A percentile compares a stretch with the other conserved stretches of the same genome.
phyloP scores from a whole-genome alignment of 2,329 filamentous ascomycete genomes.

The Pseudocercospora cruenta region DNA sequence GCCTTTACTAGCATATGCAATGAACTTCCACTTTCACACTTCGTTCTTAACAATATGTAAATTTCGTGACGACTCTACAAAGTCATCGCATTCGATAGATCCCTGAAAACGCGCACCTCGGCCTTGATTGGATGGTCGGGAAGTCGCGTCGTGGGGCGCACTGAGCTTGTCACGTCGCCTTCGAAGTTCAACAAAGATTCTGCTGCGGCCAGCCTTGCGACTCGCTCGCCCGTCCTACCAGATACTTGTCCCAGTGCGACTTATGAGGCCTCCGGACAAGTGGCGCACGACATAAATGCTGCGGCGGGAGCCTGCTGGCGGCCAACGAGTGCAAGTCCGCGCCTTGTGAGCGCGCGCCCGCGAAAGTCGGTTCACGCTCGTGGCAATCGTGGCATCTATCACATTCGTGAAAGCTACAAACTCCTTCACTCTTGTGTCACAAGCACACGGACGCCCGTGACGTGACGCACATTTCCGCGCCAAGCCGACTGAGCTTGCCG shows the following conservation, averaged over 20 bases:
- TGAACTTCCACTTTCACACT: no score
- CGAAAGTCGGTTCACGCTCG: background rate
- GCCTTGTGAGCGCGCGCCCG: background rate
- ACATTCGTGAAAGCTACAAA: background rate
- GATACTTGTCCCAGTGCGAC: background rate
- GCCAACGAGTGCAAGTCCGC: background rate
- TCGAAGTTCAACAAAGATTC: background rate
- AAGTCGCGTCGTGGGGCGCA: background rate
- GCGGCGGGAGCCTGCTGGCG: background rate
- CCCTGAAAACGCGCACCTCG: background rate
- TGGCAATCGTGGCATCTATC: conserved; percentile 1
- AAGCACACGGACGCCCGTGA: background rate
- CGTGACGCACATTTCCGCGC: background rate
- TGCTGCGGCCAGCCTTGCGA: background rate
- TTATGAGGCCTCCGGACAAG: background rate
- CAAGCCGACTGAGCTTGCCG: background rate
- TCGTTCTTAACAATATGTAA: no score
- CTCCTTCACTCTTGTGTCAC: background rate
- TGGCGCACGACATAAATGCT: background rate
- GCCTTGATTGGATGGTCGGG: background rate
- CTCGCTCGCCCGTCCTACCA: background rate
- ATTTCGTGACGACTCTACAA: no score
- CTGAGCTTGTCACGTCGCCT: background rate
- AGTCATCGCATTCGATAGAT: background rate
- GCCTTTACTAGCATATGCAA: no score